Evolutionary conservation across 306 rosid species (phyloP), one percentile per base, ranked within the genome.

Genomic region (Notholithocarpus densiflorus): DNA sequence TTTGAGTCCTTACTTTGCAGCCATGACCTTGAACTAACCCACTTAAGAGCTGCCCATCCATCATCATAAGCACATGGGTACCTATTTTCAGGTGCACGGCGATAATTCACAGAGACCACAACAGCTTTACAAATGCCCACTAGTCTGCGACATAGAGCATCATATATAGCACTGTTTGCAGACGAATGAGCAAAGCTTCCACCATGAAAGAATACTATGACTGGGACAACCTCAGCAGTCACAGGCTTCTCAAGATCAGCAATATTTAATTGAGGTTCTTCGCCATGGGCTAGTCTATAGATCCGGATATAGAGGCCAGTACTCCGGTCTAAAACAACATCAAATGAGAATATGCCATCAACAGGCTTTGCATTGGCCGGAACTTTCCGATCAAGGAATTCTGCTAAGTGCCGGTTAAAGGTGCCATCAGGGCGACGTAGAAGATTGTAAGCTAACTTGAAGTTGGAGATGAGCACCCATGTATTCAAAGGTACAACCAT

Each of bases 161-260:
- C 99, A 71, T 95, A 95, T 66, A 95, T 95, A 8, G 96, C 97
- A 78, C 98, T 95, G 65, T 95, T 91, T 3, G 96, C 90, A 18
- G 99, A 95, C 57, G 98, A 95, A 76, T 93, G 99, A 0, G 96
- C 96, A 83, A 95, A 95, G 84, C 99, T 95, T 84, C 99, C 99
- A 76, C 99, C 99, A 7, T 96, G 99, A 78, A 96, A 96, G 87
- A 96, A 96, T 31, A 96, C 65, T 17, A 96, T 84, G 6, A 96
- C 94, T 79, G 98, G 98, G 8, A 84, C 66, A 83, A 93, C 81
- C 83, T 89, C 97, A 34, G 87, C 61, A 34, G 73, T 84, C 51
- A 87, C 86, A 2, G 96, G 93, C 90, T 85, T 91, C 87, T 90
- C 90, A 70, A 90, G 96, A 70, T 91, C 96, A 83, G 81, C 62